A percentile compares a stretch with the other conserved stretches of the same genome.
Evolutionary conservation across 306 rosid species (phyloP).

Genomic region (Glycine latifolia): DNA sequence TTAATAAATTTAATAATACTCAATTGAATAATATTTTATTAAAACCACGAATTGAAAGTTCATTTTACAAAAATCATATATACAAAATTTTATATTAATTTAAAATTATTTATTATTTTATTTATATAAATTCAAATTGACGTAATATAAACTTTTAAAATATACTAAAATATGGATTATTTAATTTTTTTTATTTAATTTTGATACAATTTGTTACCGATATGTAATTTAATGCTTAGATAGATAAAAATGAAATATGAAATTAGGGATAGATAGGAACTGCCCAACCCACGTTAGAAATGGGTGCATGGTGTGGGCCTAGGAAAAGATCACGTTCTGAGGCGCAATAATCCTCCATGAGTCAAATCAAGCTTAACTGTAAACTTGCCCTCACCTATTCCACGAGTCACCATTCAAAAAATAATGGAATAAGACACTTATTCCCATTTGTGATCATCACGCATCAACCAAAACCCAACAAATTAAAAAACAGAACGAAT

Average conservation of each 20-base stretch:
- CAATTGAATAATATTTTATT: no score
- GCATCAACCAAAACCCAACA: conserved; percentile 25
- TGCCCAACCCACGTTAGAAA: background rate
- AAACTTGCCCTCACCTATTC: background rate
- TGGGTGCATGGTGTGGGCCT: background rate
- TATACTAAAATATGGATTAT: no score
- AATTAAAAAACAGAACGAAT: background rate
- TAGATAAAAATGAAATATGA: no score
- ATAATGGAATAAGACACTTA: background rate
- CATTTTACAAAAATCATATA: no score
- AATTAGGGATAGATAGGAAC: background rate
- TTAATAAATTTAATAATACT: no score
- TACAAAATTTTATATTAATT: no score
- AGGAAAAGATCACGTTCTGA: background rate
- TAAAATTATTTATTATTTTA: no score
- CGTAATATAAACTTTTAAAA: no score
- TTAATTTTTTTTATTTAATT: background rate
- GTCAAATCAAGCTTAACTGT: background rate
- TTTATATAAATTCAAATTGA: no score
- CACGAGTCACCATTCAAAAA: background rate
- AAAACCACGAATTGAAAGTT: no score
- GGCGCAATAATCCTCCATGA: background rate
- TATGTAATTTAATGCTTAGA: no score
- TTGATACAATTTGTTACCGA: no score
- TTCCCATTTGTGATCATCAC: conserved; percentile 7